Base-by-base conservation (phyloP, 192 early-diverging fungal genomes). In the Backusella liffmaniae region DNA sequence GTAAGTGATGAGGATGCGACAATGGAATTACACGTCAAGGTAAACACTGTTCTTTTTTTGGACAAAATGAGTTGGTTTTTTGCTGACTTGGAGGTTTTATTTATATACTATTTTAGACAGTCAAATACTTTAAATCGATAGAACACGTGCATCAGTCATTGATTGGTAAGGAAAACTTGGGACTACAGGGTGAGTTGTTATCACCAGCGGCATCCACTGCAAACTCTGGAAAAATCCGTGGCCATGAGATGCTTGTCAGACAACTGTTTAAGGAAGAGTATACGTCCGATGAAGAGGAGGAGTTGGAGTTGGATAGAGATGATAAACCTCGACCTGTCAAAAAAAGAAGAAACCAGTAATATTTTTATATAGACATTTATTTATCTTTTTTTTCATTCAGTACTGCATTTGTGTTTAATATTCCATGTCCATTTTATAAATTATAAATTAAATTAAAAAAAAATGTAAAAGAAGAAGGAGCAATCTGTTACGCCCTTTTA, bases 1-100 rank as follows among this genome's bases (percentile, higher is more conserved):
- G 92, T 93, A 29, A 94, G 94, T 73, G 94, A 95, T 76, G 94
- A 95, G 76, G 94, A 95, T 73, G 92, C 94, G 23, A 94, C 93
- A 3, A 82, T 95, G 44, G 94, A 95, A 82, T 84, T 95, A 71
- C 92, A 95, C 36, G 94, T 95, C 82, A 95, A 95, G 73, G 77
- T 70, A 74, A 5, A 6, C 10, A 32, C 18, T 18, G 10, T 16
- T 44, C 1, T 36, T 44, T 29, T 15, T 13, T 44, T 75, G 32
- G 32, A 32, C 32, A 32, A 32, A 32, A 32, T 32, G 32, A 32
- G 32, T 21, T 8, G 4, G 5, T 16, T 2, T 18, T 3, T 32
- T 32, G 66, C 66, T 35, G 5, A 16, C 29, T 18, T n/a, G 26
- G 32, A 10, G 23, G 12, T n/a, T 67, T 35, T 16, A 35, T 34